A percentile compares a stretch with the other conserved stretches of the same genome.
Evolutionary conservation across 1,284 basidiomycete species (phyloP).

Genomic region (Pisolithus thermaeus): DNA sequence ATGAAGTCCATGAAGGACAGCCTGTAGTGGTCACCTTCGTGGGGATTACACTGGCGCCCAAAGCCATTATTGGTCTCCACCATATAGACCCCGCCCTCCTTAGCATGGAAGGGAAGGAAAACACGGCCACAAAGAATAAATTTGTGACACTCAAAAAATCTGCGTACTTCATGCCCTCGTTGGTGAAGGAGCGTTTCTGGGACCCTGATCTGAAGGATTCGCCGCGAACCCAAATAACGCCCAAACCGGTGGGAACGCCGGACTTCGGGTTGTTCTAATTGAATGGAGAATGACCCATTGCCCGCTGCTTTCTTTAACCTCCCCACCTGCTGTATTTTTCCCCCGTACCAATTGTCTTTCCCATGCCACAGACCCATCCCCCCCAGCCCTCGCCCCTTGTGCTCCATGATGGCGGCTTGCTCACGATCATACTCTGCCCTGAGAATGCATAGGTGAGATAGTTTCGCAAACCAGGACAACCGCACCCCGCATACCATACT

Average conservation of each 20-base stretch:
- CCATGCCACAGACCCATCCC: constrained; percentile 49
- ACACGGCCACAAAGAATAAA: constrained; percentile 60
- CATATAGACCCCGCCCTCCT: constrained; percentile 54
- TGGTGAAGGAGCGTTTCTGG: constrained; percentile 34
- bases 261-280: constrained; percentile 50
- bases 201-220: constrained; percentile 52
- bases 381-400: constrained; percentile 51
- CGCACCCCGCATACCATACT: constrained; percentile 14
- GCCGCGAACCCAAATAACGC: constrained; percentile 56
- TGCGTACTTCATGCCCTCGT: constrained; percentile 24
- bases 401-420: constrained; percentile 52
- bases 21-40: constrained; percentile 44
- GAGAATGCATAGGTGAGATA: not conserved
- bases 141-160: constrained; percentile 36
- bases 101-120: constrained; percentile 54
- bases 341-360: constrained; percentile 56
- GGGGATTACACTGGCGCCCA: constrained; percentile 23
- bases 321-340: constrained; percentile 55
- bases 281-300: constrained; percentile 28
- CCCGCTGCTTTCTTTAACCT: constrained; percentile 31
- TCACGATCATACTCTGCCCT: constrained; percentile 69
- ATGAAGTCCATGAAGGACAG: constrained; percentile 45
- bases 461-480: not conserved
- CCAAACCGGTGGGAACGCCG: constrained; percentile 59
- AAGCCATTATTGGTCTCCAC: constrained; percentile 50